phyloP scores from a whole-genome alignment of 1,284 basidiomycete species.

The Limonomyces culmigenus region DNA sequence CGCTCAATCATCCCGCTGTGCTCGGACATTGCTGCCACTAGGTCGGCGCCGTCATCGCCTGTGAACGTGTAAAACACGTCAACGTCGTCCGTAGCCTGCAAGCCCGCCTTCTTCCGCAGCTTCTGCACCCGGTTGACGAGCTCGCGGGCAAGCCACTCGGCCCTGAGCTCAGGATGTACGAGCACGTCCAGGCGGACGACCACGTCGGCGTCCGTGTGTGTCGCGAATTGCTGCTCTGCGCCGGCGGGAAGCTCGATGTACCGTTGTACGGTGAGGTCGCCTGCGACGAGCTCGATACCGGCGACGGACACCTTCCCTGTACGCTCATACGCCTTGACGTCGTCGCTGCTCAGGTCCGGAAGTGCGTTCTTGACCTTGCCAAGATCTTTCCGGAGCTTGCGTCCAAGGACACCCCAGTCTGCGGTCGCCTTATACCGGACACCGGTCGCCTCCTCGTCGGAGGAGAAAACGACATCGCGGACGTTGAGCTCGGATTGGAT shows the following conservation, averaged over 20 bases:
- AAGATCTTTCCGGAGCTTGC: conserved; percentile 89
- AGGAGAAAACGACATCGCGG: conserved; percentile 77
- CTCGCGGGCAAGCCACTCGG: conserved; percentile 82
- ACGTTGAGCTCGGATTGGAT: conserved; percentile 94
- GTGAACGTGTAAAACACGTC: conserved; percentile 81
- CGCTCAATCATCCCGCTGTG: conserved; percentile 62
- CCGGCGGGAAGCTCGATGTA: conserved; percentile 68
- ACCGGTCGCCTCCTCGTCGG: conserved; percentile 75
- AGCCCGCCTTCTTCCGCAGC: conserved; percentile 86
- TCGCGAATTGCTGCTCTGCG: conserved; percentile 53
- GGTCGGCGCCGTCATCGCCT: conserved; percentile 43
- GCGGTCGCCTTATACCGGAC: conserved; percentile 87
- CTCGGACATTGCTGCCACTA: conserved; percentile 53
- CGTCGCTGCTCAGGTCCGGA: conserved; percentile 67
- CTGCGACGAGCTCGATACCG: conserved; percentile 79
- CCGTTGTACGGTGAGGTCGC: conserved; percentile 83
- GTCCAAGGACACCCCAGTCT: conserved; percentile 91
- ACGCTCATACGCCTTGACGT: conserved; percentile 65
- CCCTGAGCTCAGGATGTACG: conserved; percentile 74
- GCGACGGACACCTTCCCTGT: conserved; percentile 75
- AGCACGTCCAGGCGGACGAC: conserved; percentile 86
- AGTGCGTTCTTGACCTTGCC: conserved; percentile 82
- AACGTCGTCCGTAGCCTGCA: conserved; percentile 91
- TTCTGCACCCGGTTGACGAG: conserved; percentile 92
- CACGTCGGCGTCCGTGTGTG: conserved; percentile 88